Base-by-base conservation (phyloP, 116 monocot species). In the Iris pallida region DNA sequence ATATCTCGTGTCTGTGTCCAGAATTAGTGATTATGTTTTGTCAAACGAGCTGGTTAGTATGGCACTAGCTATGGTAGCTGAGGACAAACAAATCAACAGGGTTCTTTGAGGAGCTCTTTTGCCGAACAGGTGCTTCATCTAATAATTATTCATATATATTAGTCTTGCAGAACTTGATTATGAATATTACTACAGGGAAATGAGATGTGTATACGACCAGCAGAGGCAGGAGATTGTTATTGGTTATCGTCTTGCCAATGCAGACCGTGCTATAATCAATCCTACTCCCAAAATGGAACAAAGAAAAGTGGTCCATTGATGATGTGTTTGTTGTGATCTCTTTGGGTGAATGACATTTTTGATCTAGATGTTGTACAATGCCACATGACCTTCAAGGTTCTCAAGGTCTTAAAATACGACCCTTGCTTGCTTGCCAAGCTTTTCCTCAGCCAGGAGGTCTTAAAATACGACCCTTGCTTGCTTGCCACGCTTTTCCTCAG, bases 41-140 rank as follows among this genome's bases (percentile, higher is more conserved):
- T 94, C 94, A 45, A 94, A 94, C 75, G 94, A 94, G 57, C 83
- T 94, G 15, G 94, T 94, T 19, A 94, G 94, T 68, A 94, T 94
- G 94, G 90, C 94, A 52, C 59, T 90, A 62, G 94, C 94, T 62
- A 94, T 94, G 94, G 94, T 94, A 53, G 94, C 94, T 45, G 94
- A 94, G 67, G 94, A 94, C 70, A 94, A 94, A 74, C 94, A 94
- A 76, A 94, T 94, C 61, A 94, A 94, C 68, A 82, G 90, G 5
- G 94, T 94, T 60, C 85, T 94, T 94, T 67, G 94, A 94, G 65
- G 94, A 94, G 77, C 86, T 94, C 52, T 94, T 94, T 94, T 77
- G 90, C 87, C 16, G 94, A 90, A 78, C 80, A 94, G 87, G 90
- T 94, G 84, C 55, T n/a, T 30, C 55, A 20, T 68, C 30, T 17